Evolutionary conservation across 2,329 filamentous ascomycete species (phyloP).

Genomic region (Epichloe uncinata): DNA sequence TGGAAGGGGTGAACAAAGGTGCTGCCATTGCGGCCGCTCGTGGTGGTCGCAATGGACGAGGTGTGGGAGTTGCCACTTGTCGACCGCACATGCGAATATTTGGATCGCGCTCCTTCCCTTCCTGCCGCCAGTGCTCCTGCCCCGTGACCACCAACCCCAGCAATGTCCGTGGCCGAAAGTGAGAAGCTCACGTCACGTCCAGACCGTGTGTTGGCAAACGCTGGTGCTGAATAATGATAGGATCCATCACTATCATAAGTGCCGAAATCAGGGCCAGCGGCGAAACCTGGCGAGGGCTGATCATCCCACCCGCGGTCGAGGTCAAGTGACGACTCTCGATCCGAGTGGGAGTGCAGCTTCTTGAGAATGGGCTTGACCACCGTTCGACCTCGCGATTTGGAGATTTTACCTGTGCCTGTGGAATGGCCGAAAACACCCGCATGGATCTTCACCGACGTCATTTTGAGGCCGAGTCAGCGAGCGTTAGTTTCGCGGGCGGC

Average conservation of each 20-base stretch:
- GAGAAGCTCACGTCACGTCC: constrained; percentile 34
- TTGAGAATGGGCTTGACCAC: constrained; percentile 50
- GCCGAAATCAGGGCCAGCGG: constrained; percentile 12
- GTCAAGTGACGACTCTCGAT: constrained; percentile 47
- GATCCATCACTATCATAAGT: constrained; percentile 15
- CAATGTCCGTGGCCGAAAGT: constrained; percentile 23
- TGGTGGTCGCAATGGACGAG: constrained; percentile 38
- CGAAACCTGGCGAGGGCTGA: constrained; percentile 20
- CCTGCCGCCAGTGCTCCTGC: constrained; percentile 4
- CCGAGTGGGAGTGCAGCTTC: constrained; percentile 37
- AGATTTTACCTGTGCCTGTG: constrained; percentile 16
- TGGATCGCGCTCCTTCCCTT: constrained; percentile 10
- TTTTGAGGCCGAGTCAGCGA: constrained; percentile 8
- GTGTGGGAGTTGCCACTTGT: constrained; percentile 44
- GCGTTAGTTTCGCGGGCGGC: neutral
- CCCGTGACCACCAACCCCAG: constrained; percentile 4
- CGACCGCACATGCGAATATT: constrained; percentile 43
- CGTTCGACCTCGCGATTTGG: constrained; percentile 33
- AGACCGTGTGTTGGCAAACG: neutral
- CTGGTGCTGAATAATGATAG: constrained; percentile 7
- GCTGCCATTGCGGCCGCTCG: constrained; percentile 33
- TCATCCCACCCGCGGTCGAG: constrained; percentile 47
- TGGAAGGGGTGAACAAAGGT: constrained; percentile 52
- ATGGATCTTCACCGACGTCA: constrained; percentile 18
- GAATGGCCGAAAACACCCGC: constrained; percentile 7